Evolutionary conservation across 495 filamentous ascomycete species (phyloP).

Genomic region (Penicillium silybi): DNA sequence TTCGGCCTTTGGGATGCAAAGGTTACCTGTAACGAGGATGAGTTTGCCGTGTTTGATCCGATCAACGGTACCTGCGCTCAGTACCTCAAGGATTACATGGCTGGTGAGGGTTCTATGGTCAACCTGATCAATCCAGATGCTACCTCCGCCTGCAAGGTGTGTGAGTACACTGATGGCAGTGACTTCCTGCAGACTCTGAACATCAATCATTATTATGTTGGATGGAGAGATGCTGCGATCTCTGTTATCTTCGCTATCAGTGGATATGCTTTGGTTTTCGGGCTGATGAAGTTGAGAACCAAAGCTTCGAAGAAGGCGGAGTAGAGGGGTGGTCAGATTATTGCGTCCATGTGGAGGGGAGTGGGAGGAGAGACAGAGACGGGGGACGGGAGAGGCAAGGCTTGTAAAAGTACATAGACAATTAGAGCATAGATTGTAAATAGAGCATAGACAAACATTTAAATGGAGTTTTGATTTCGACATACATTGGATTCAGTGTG

Average conservation of each 20-base stretch:
- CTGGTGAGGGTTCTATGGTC: constrained; percentile 42
- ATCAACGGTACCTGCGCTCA: constrained; percentile 48
- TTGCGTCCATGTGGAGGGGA: no score
- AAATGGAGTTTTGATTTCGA: no score
- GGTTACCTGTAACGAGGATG: constrained; percentile 54
- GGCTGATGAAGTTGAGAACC: constrained; percentile 44
- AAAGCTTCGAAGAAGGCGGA: constrained; percentile 41
- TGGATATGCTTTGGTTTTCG: constrained; percentile 45
- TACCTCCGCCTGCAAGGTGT: constrained; percentile 56
- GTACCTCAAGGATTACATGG: constrained; percentile 53
- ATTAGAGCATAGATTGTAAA: no score
- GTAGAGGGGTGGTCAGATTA: constrained; percentile 1
- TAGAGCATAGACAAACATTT: no score
- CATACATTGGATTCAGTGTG: no score
- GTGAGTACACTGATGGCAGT: constrained; percentile 40
- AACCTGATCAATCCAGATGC: constrained; percentile 51
- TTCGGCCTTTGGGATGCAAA: constrained; percentile 52
- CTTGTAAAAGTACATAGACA: no score
- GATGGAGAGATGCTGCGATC: constrained; percentile 42
- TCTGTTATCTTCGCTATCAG: constrained; percentile 43
- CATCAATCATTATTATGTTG: constrained; percentile 40
- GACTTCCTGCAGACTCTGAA: constrained; percentile 39
- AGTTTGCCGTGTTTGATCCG: constrained; percentile 56
- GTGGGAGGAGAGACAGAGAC: no score
- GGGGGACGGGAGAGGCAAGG: no score